A percentile compares a stretch with the other conserved stretches of the same genome.
phyloP scores from a whole-genome alignment of 2,329 filamentous ascomycete genomes.

The Arthrobotrys conoides region DNA sequence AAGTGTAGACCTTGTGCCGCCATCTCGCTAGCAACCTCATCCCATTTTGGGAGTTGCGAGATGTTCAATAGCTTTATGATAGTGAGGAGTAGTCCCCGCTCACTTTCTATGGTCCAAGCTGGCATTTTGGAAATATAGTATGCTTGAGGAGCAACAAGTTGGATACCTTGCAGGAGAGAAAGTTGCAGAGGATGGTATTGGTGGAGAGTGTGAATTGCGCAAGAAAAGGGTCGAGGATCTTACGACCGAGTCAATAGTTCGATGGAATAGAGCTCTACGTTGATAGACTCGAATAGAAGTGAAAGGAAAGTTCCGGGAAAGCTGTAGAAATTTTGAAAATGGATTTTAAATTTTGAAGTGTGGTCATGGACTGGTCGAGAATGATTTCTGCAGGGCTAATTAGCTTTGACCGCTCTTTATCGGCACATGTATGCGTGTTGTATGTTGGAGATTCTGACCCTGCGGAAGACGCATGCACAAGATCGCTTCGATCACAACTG shows the following conservation, averaged over 20 bases:
- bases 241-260: conserved; percentile 11
- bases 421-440: conserved; percentile 10
- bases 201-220: conserved; percentile 8
- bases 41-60: conserved; percentile 61
- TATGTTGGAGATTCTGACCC: conserved; percentile 24
- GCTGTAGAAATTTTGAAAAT: conserved; percentile 11
- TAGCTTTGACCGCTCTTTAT: not conserved
- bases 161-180: not conserved
- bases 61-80: conserved; percentile 62
- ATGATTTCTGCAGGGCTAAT: not conserved
- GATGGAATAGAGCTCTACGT: not conserved
- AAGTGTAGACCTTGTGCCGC: conserved; percentile 54
- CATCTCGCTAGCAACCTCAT: conserved; percentile 62
- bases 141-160: not conserved
- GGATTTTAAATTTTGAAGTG: conserved; percentile 1
- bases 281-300: not conserved
- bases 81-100: conserved; percentile 60
- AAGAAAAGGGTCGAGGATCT: conserved; percentile 9
- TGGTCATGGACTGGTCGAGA: conserved; percentile 1
- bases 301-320: conserved; percentile 17
- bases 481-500: not conserved
- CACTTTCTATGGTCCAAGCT: conserved; percentile 61
- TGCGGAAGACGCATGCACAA: not conserved
- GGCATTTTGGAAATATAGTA: conserved; percentile 49
- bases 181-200: not conserved